Evolutionary conservation across 2,329 filamentous ascomycete genomes (phyloP).

Genomic region (Curvularia lunata): DNA sequence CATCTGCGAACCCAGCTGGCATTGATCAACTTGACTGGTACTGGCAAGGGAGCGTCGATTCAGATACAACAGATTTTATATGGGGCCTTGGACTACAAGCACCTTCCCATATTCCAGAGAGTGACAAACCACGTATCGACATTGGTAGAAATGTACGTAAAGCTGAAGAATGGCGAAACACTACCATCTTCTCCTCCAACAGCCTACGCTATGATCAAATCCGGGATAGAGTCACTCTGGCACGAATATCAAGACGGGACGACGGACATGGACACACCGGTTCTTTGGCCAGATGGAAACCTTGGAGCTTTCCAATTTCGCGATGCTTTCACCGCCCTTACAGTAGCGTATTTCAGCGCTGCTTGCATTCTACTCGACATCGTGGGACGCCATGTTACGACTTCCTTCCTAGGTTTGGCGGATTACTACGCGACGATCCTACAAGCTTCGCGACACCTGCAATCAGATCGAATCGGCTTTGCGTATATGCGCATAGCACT

Average conservation of each 20-base stretch:
- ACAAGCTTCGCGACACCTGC: constrained; percentile 29
- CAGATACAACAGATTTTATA: constrained; percentile 25
- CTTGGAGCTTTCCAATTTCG: constrained; percentile 18
- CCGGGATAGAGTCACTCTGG: constrained; percentile 28
- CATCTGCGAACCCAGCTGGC: constrained; percentile 38
- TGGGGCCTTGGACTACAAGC: constrained; percentile 30
- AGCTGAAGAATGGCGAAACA: constrained; percentile 1
- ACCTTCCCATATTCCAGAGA: constrained; percentile 35
- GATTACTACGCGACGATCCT: constrained; percentile 31
- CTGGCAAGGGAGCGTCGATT: constrained; percentile 3
- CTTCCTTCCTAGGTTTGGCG: constrained; percentile 14
- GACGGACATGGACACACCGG: constrained; percentile 4
- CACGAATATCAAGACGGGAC: constrained; percentile 24
- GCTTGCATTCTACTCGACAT: constrained; percentile 28
- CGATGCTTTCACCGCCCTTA: constrained; percentile 36
- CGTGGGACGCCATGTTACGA: constrained; percentile 15
- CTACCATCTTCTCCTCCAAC: neutral
- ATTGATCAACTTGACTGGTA: constrained; percentile 31
- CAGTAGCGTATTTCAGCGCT: constrained; percentile 31
- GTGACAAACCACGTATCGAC: constrained; percentile 31
- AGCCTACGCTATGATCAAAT: constrained; percentile 5
- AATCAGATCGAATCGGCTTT: constrained; percentile 29
- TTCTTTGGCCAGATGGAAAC: constrained; percentile 13
- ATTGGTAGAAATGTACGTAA: constrained; percentile 26
- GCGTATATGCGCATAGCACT: constrained; percentile 43